Conservation (phyloP, 352 stramenopile genomes). For the Pythium utonaiense region DNA sequence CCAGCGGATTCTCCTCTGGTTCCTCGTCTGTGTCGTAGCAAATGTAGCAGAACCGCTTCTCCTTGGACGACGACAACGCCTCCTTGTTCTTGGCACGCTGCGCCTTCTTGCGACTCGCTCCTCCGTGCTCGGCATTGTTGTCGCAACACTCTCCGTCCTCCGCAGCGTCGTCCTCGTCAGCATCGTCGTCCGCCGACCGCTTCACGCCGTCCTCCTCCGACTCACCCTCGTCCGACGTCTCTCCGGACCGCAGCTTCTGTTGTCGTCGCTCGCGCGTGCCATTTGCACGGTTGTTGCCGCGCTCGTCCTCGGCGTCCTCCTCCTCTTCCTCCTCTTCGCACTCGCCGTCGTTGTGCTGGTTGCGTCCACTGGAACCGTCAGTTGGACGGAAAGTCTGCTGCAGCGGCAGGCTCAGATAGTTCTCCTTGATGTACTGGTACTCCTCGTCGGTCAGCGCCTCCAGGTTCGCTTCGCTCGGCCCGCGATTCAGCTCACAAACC, state of each 20-base stretch:
- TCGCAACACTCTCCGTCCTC: not conserved
- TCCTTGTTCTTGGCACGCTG: slow-evolving; percentile 27
- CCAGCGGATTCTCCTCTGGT: slow-evolving; percentile 78
- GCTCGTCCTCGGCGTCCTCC: slow-evolving; percentile 28
- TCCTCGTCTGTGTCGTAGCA: slow-evolving; percentile 91
- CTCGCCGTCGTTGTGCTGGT: slow-evolving; percentile 32
- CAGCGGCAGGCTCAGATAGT: slow-evolving; percentile 79
- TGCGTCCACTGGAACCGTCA: slow-evolving; percentile 22
- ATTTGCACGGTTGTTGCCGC: slow-evolving; percentile 26
- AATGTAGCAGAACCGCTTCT: slow-evolving; percentile 90
- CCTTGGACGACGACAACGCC: slow-evolving; percentile 36
- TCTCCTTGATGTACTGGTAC: slow-evolving; percentile 85
- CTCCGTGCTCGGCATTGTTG: not conserved
- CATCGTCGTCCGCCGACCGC: slow-evolving; percentile 16
- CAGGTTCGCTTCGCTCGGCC: slow-evolving; percentile 53
- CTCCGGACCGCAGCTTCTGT: slow-evolving; percentile 32
- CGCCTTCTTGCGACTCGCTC: slow-evolving; percentile 16
- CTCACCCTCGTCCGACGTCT: slow-evolving; percentile 76
- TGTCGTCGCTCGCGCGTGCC: slow-evolving; percentile 21
- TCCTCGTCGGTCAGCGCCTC: slow-evolving; percentile 81
- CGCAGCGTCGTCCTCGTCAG: slow-evolving; percentile 18
- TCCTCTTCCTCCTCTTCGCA: slow-evolving; percentile 32
- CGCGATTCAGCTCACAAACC: slow-evolving; percentile 88
- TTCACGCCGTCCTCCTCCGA: slow-evolving; percentile 66
- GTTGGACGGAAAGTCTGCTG: slow-evolving; percentile 82